A percentile compares a stretch with the other conserved stretches of the same genome.
phyloP scores from a whole-genome alignment of 352 stramenopile species.

The Phytopythium aichiense region DNA sequence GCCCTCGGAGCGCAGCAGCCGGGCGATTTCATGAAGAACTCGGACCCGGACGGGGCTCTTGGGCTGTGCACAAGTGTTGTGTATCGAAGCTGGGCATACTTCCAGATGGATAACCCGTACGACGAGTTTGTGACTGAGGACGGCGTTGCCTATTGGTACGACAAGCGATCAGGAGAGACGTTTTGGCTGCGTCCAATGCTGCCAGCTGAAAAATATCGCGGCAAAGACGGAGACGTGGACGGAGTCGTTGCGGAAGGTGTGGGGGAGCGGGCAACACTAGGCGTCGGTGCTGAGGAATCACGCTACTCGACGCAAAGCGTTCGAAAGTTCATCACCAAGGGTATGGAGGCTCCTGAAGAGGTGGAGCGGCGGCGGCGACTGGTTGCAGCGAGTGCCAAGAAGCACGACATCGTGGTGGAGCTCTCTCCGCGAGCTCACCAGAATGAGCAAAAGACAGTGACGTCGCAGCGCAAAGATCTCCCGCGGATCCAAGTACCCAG shows the following conservation, averaged over 20 bases:
- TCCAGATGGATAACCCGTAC: constrained; percentile 69
- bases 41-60: constrained; percentile 63
- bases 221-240: constrained; percentile 74
- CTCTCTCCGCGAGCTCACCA: constrained; percentile 12
- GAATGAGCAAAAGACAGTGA: neutral
- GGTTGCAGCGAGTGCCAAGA: constrained; percentile 55
- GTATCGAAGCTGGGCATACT: constrained; percentile 91
- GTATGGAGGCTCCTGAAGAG: constrained; percentile 70
- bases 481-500: constrained; percentile 50
- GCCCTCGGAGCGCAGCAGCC: constrained; percentile 85
- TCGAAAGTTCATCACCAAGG: constrained; percentile 84
- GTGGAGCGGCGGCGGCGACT: constrained; percentile 49
- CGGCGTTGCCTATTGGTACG: constrained; percentile 90
- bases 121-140: constrained; percentile 92
- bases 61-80: constrained; percentile 83
- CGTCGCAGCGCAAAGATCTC: constrained; percentile 20
- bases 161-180: constrained; percentile 75
- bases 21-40: constrained; percentile 91
- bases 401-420: constrained; percentile 50
- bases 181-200: constrained; percentile 90
- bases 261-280: constrained; percentile 70
- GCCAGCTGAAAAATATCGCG: constrained; percentile 67
- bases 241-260: constrained; percentile 73
- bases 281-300: constrained; percentile 46
- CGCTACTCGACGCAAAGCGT: constrained; percentile 67